A percentile compares a stretch with the other conserved stretches of the same genome.
phyloP scores from a whole-genome alignment of 345 rosid genomes.

The Populus tremula region DNA sequence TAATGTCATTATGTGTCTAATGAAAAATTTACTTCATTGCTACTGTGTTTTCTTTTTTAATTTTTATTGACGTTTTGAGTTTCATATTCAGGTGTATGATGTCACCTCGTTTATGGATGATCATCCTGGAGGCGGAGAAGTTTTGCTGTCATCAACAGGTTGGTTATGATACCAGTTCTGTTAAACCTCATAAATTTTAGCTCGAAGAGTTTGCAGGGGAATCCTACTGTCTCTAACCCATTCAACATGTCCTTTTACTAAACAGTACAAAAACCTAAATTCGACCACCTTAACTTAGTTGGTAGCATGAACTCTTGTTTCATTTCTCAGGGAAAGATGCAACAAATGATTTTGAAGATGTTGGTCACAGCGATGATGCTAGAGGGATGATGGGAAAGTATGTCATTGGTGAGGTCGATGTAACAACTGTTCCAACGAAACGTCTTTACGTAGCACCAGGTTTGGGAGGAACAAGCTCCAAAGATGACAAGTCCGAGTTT shows the following conservation, averaged over 20 bases:
- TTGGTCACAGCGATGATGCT: conserved; percentile 92
- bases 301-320: not conserved
- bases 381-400: conserved; percentile 74
- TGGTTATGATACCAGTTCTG: not conserved
- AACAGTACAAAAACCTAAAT: not conserved
- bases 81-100: conserved; percentile 69
- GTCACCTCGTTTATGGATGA: conserved; percentile 96
- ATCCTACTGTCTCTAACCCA: not conserved
- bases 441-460: conserved; percentile 51
- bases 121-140: conserved; percentile 99
- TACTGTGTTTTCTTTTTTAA: not conserved
- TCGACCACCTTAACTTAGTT: not conserved
- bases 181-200: not conserved
- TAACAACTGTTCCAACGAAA: conserved; percentile 52
- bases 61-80: not conserved
- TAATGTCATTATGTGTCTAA: not conserved
- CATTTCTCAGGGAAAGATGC: conserved; percentile 74
- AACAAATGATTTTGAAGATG: conserved; percentile 87
- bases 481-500: conserved; percentile 60
- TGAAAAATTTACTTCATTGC: not conserved
- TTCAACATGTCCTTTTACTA: not conserved
- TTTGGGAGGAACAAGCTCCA: conserved; percentile 44
- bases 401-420: conserved; percentile 70
- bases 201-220: not conserved
- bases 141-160: conserved; percentile 90